Conservation (phyloP, 331 rosid species). For the Malus hybrid region DNA sequence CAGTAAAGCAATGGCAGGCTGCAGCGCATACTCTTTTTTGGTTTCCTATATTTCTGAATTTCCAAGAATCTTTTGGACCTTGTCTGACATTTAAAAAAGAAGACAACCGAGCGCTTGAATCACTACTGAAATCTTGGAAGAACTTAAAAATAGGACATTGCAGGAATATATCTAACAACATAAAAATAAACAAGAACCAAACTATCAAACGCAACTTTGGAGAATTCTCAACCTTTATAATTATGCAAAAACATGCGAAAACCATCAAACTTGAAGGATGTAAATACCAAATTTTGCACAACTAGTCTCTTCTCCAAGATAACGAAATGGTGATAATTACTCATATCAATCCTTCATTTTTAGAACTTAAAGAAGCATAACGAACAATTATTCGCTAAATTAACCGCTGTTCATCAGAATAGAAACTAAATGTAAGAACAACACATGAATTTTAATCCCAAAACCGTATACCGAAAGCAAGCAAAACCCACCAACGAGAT, state of each 20-base stretch:
- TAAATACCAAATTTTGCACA: too few relatives aligned
- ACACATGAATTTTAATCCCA: constrained; percentile 12
- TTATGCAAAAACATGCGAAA: neutral
- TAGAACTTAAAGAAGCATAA: neutral
- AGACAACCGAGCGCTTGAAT: constrained; percentile 10
- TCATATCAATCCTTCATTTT: neutral
- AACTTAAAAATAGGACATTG: neutral
- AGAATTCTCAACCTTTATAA: neutral
- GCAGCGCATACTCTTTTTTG: constrained; percentile 72
- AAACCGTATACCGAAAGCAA: constrained; percentile 14
- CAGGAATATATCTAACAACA: neutral
- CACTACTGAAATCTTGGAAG: neutral
- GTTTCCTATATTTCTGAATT: constrained; percentile 75
- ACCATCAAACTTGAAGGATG: neutral
- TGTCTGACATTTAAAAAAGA: constrained; percentile 36
- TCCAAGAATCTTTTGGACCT: constrained; percentile 98
- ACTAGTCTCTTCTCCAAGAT: neutral
- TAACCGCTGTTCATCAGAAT: neutral
- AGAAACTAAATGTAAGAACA: neutral
- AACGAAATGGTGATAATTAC: neutral
- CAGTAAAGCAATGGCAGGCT: constrained; percentile 66
- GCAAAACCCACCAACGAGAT: constrained; percentile 18
- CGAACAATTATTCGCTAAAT: neutral
- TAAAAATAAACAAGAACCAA: neutral
- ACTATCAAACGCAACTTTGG: neutral